These are phyloP conservation scores for Beauveria asiatica DNA, from an alignment of 2,329 filamentous ascomycete species.

Conservation along the genomic window DNA sequence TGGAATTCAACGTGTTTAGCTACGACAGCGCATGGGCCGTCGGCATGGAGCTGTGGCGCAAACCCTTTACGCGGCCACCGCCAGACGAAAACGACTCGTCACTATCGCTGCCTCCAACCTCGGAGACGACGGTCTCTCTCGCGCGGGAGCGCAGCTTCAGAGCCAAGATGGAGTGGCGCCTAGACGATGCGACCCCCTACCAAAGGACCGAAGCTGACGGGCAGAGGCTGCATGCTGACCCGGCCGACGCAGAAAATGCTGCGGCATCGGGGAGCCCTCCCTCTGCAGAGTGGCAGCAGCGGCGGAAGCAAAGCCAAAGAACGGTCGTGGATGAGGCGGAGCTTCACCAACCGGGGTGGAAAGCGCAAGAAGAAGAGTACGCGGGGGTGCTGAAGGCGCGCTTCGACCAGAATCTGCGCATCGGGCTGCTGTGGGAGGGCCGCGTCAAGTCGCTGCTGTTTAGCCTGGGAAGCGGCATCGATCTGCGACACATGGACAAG, in stretches of 20 bases:
- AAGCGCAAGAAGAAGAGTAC: conserved; percentile 51
- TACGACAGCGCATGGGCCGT: conserved; percentile 93
- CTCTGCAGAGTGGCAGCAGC: not conserved
- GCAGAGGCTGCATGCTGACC: not conserved
- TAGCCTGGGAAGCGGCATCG: conserved; percentile 78
- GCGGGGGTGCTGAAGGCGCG: conserved; percentile 84
- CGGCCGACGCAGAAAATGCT: not conserved
- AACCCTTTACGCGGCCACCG: conserved; percentile 35
- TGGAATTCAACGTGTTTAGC: conserved; percentile 97
- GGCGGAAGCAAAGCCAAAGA: conserved; percentile 2
- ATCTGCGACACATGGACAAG: conserved; percentile 66
- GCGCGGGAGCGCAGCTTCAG: conserved; percentile 38
- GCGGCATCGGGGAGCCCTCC: not conserved
- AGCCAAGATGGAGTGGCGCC: conserved; percentile 44
- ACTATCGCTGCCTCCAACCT: conserved; percentile 17
- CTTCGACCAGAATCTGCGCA: conserved; percentile 78
- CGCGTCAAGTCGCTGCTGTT: conserved; percentile 87
- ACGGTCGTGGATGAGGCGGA: conserved; percentile 18
- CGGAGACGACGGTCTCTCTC: not conserved
- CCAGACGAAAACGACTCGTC: conserved; percentile 17
- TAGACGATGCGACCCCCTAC: conserved; percentile 21
- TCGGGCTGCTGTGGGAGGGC: conserved; percentile 88
- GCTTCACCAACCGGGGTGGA: conserved; percentile 2
- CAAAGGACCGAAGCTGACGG: not conserved
- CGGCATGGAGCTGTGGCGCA: conserved; percentile 88